phyloP scores from a whole-genome alignment of 1,284 basidiomycete species.

The Pseudozyma tsukubaensis region DNA sequence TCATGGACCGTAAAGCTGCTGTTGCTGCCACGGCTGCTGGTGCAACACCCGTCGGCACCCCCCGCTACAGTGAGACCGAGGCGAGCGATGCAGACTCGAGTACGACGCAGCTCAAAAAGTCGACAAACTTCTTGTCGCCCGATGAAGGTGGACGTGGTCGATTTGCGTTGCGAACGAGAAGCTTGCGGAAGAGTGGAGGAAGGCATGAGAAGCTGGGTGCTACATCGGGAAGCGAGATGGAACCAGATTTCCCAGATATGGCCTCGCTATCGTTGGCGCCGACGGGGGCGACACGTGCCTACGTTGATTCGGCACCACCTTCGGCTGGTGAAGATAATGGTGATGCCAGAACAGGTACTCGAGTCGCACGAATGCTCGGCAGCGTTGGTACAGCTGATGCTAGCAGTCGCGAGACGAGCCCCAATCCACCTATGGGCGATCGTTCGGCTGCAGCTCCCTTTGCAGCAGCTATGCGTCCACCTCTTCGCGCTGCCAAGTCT shows the following conservation, averaged over 20 bases:
- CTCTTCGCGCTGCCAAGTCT: constrained; percentile 30
- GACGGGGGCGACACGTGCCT: constrained; percentile 13
- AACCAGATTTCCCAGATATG: constrained; percentile 56
- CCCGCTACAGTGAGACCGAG: constrained; percentile 49
- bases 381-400: constrained; percentile 17
- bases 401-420: constrained; percentile 50
- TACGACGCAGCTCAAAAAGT: constrained; percentile 69
- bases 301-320: constrained; percentile 37
- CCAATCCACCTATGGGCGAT: constrained; percentile 23
- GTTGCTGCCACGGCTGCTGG: constrained; percentile 35
- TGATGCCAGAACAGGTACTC: constrained; percentile 28
- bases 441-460: constrained; percentile 7
- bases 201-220: constrained; percentile 44
- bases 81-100: constrained; percentile 76
- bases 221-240: constrained; percentile 52
- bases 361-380: constrained; percentile 45
- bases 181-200: constrained; percentile 35
- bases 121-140: constrained; percentile 55
- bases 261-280: constrained; percentile 49
- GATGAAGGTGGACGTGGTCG: constrained; percentile 36
- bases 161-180: constrained; percentile 41
- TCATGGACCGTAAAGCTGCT: constrained; percentile 36
- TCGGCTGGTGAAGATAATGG: constrained; percentile 52
- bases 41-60: constrained; percentile 41
- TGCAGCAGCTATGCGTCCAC: constrained; percentile 25